Evolutionary conservation across 805 yeast species (phyloP), one percentile per base, ranked within the genome.

Genomic region (Sugiyamaella mastotermitis): DNA sequence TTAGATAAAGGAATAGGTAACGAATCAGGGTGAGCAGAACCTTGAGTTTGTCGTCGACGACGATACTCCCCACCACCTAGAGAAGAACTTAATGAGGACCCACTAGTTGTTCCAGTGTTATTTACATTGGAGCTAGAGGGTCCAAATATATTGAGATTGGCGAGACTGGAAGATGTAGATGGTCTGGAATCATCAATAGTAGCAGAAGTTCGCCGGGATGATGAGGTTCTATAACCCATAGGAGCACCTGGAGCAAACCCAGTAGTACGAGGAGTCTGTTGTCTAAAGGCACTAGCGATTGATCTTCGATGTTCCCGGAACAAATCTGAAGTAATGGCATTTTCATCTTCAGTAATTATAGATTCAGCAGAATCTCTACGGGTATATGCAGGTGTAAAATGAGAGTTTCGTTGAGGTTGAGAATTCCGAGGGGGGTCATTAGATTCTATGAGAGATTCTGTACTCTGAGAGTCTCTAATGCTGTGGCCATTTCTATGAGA

Each of bases 351-450:
- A 27, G 31, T 19, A 19, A 19, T 27, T 27, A 7, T 15, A 27
- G 15, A 27, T 15, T 11, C 31, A 19, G 4, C 19, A 27, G 17
- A 27, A 27, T 17, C 31, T n/a, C n/a, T n/a, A n/a, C n/a, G n/a
- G 31, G 31, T 19, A 19, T 9, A 19, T n/a, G 10, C 31, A 8
- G 11, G 31, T 9, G 14, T 17, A 27, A 11, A 27, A 19, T 10
- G 28, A 25, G 28, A n/a, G n/a, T n/a, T 15, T 25, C 28, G 31
- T 15, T 19, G 31, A 27, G 14, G 31, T 27, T 13, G 31, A 9
- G 31, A 19, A 8, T 6, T 9, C 14, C 15, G 14, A n/a, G 33
- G 10, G 33, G 16, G 23, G 22, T 8, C 10, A 9, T 9, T 18
- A 14, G 33, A 31, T 15, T 15, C 4, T 21, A 17, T 31, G 33